Conservation (phyloP, 2,329 filamentous ascomycete genomes). For the Aspergillus fijiensis region DNA sequence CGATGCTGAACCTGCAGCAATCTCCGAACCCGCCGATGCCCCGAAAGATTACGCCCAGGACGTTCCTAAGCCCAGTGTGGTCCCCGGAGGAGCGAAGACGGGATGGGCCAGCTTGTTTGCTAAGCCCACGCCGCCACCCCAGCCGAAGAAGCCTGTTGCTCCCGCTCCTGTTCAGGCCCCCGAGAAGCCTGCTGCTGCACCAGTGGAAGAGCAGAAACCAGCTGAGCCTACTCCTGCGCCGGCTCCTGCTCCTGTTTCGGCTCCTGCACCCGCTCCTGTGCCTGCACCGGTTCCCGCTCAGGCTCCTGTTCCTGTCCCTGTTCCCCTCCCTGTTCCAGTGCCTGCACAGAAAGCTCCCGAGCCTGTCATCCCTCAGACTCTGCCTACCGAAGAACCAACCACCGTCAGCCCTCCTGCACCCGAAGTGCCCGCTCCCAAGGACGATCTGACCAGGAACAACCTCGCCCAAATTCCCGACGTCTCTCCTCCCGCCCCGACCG, state of each 20-base stretch:
- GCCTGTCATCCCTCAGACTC: slow-evolving; percentile 30
- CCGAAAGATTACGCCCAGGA: slow-evolving; percentile 16
- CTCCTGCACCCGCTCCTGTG: slow-evolving; percentile 21
- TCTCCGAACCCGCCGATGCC: slow-evolving; percentile 18
- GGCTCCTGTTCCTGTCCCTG: slow-evolving; percentile 4
- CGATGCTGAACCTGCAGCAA: slow-evolving; percentile 21
- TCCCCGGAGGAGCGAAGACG: slow-evolving; percentile 44
- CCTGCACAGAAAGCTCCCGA: slow-evolving; percentile 37
- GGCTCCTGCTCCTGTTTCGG: slow-evolving; percentile 15
- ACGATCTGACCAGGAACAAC: slow-evolving; percentile 86
- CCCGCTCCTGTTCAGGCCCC: slow-evolving; percentile 29
- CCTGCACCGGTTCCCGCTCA: not conserved
- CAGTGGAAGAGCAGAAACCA: slow-evolving; percentile 11
- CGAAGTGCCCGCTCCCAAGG: slow-evolving; percentile 66
- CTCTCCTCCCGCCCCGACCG: slow-evolving; percentile 73
- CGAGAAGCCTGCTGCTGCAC: slow-evolving; percentile 21
- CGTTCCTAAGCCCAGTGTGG: slow-evolving; percentile 33
- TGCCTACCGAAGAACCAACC: slow-evolving; percentile 37
- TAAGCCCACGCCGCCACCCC: slow-evolving; percentile 58
- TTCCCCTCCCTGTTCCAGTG: slow-evolving; percentile 41
- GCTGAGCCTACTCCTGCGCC: slow-evolving; percentile 23
- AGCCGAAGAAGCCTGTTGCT: slow-evolving; percentile 51
- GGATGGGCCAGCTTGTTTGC: slow-evolving; percentile 75
- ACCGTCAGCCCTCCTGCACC: slow-evolving; percentile 41
- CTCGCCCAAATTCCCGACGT: slow-evolving; percentile 85